Evolutionary conservation across 345 rosid species (phyloP).

Genomic region (Hevea brasiliensis): DNA sequence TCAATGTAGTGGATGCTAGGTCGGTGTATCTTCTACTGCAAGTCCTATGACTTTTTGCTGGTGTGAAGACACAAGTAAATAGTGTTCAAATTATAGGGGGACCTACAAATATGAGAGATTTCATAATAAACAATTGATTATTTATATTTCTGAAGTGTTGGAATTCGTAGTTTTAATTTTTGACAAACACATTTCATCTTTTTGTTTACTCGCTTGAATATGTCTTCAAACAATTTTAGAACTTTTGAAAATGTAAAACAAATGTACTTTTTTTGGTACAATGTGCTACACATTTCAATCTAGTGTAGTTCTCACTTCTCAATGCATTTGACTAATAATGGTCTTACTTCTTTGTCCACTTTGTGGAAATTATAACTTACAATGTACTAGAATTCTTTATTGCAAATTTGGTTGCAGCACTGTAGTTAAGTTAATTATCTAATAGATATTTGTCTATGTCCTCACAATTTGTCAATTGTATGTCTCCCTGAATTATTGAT

Average conservation of each 20-base stretch:
- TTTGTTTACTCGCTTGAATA: not conserved
- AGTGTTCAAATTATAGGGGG: not conserved
- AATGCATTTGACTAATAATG: not conserved
- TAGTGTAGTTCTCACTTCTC: not conserved
- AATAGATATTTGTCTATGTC: slow-evolving; percentile 9
- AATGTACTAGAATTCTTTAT: not conserved
- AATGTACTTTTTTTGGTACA: not conserved
- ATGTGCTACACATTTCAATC: not conserved
- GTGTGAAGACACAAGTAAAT: not conserved
- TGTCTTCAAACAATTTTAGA: not conserved
- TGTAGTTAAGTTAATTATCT: not conserved
- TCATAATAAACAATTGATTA: not conserved
- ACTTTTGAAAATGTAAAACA: not conserved
- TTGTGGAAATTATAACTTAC: not conserved
- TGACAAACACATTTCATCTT: not conserved
- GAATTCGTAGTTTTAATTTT: not conserved
- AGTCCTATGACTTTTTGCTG: not conserved
- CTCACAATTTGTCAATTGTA: slow-evolving; percentile 4
- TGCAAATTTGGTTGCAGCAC: not conserved
- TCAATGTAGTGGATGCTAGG: not conserved
- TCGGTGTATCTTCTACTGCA: not conserved
- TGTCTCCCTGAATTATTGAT: slow-evolving; percentile 15
- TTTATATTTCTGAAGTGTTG: not conserved
- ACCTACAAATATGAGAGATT: not conserved
- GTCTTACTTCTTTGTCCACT: not conserved